Base-by-base conservation (phyloP, 768 basidiomycete species). In the Saitozyma podzolica region DNA sequence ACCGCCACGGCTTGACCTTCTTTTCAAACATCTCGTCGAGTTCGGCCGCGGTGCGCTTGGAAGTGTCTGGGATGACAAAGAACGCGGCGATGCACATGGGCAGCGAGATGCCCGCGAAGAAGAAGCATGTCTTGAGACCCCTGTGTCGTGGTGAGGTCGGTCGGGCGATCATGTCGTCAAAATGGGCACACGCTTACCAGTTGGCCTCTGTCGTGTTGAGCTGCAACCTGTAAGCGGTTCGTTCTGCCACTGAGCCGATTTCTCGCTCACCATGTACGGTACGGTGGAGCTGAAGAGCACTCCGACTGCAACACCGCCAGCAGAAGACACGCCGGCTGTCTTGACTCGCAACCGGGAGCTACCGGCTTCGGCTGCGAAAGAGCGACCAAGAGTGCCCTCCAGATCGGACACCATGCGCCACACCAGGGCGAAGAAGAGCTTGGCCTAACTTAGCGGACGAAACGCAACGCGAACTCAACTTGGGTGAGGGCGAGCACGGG, bases 21-120 rank as follows among this genome's bases (percentile, higher is more conserved):
- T 67, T 70, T 40, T 58, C 62, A 54, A 70, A 73, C 62, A 73
- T 63, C 58, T 73, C 72, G 51, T 73, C 69, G 10, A 73, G 61
- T 56, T 73, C 68, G 10, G 66, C 72, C 1, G 68, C 53, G 19
- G 68, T 66, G 42, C 72, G 51, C 6, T 37, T 59, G 2, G 69
- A 66, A 6, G 53, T 49, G 54, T 67, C 61, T 14, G 69, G 69
- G 51, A 70, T 67, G 29, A 67, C 39, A 42, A 70, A 67, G 66
- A 54, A 67, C 10, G 66, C 69, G 11, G 66, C 63, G 19, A 65
- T 58, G 17, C 57, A 60, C 48, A 70, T 70, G 0, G 69, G 65
- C 58, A 67, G 54, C 54, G 58, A 67, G 59, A 66, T 58, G 61
- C 57, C 56, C 20, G 61, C 61, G 51, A 69, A 74, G 66, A 74